phyloP scores from a whole-genome alignment of 192 early-diverging fungal species.

The Entomortierella lignicola region DNA sequence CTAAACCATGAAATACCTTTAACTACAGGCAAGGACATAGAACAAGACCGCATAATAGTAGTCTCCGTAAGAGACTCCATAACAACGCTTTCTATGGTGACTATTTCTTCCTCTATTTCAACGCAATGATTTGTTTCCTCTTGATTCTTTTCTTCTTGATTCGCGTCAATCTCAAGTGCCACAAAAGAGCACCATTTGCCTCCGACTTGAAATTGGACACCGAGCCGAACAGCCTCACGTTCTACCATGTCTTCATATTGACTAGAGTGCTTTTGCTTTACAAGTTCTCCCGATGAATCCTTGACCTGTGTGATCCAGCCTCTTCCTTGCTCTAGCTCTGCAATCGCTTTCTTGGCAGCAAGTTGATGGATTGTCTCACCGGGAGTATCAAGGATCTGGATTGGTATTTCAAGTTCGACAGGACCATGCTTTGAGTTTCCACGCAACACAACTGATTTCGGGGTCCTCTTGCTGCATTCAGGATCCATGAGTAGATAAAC shows the following conservation, averaged over 20 bases:
- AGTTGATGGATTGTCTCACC: slow-evolving; percentile 53
- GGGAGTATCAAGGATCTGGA: slow-evolving; percentile 18
- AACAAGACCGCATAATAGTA: too few relatives aligned
- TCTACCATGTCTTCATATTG: slow-evolving; percentile 11
- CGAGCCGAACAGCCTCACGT: slow-evolving; percentile 56
- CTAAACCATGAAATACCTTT: too few relatives aligned
- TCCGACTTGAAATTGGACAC: slow-evolving; percentile 28
- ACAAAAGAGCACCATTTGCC: slow-evolving; percentile 56
- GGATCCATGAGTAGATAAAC: slow-evolving; percentile 56
- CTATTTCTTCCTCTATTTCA: too few relatives aligned
- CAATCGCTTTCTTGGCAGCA: slow-evolving; percentile 57
- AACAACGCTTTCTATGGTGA: too few relatives aligned
- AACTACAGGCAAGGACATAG: too few relatives aligned
- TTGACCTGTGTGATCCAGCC: slow-evolving; percentile 49
- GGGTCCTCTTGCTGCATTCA: slow-evolving; percentile 18
- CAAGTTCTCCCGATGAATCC: slow-evolving; percentile 3
- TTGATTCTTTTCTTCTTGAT: too few relatives aligned
- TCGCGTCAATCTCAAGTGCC: too few relatives aligned
- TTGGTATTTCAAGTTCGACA: slow-evolving; percentile 53
- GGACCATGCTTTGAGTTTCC: slow-evolving; percentile 55
- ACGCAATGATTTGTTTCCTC: too few relatives aligned
- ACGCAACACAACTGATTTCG: slow-evolving; percentile 40
- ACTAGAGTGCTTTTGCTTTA: slow-evolving; percentile 6
- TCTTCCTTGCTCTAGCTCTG: slow-evolving; percentile 57
- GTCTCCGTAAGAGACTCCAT: too few relatives aligned